Base-by-base conservation (phyloP, 106 monocot species). In the Dioscorea alata region DNA sequence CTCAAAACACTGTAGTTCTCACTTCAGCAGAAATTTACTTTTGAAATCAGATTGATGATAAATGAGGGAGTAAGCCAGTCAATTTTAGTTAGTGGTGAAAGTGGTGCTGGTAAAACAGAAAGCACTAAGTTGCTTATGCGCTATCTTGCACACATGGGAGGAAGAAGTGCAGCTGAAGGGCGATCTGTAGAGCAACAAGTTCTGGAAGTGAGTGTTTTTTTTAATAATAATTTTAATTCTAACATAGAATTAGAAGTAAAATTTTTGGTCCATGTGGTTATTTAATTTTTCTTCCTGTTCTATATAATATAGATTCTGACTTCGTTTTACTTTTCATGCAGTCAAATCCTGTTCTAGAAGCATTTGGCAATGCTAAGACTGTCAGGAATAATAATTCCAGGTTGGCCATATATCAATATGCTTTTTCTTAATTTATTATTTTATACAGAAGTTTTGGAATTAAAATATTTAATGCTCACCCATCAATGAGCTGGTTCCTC, bases 311-410 rank as follows among this genome's bases (percentile, higher is more conserved):
- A 42, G 2, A 6, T 42, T 42, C 42, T 10, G 10, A 42, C 5
- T 0, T 42, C 10, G 10, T 64, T 16, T 32, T 25, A 19, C 17
- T 16, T 22, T 16, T 31, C 50, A 9, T 52, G 52, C 67, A 86
- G 86, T 86, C 86, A 6, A 86, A 86, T 79, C 86, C 86, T 66
- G 86, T 86, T 57, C 82, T 86, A 59, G 86, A 86, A 49, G 86
- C 86, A 70, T 86, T 86, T 79, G 86, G 86, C 20, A 86, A 86
- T 74, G 82, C 86, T 70, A 86, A 86, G 73, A 86, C 86, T 23
- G 86, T 86, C 25, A 75, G 86, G 66, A 86, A 86, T 58, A 86
- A 86, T 61, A 86, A 86, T 16, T 86, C 86, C 21, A 86, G 86
- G 86, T 85, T n/a, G 17, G 34, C 0, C 54, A 6, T 68, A 2